These are phyloP conservation scores for Oryza coarctata DNA, from an alignment of 176 grass and related monocot species.

Conservation along the genomic window DNA sequence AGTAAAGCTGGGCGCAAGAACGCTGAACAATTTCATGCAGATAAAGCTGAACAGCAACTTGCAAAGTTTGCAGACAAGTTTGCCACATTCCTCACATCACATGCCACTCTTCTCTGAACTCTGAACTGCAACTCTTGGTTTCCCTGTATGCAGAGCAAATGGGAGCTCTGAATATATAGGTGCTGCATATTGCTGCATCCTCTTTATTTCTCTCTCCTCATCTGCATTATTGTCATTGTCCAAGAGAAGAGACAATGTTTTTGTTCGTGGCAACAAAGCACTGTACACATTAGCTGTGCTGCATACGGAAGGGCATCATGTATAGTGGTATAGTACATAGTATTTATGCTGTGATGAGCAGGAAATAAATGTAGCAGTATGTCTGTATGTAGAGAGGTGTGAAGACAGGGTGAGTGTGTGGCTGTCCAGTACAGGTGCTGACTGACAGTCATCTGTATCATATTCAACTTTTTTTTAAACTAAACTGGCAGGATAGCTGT, in stretches of 20 bases:
- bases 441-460: slow-evolving; percentile 11
- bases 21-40: not conserved
- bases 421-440: not conserved
- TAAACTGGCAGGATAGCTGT: too few relatives aligned
- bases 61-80: not conserved
- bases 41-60: not conserved
- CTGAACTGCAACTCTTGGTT: not conserved
- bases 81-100: not conserved
- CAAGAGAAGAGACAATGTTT: not conserved
- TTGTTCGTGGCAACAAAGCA: not conserved
- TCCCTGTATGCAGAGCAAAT: not conserved
- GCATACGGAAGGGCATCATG: not conserved
- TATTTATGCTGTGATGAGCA: not conserved
- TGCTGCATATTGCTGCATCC: not conserved
- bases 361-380: not conserved
- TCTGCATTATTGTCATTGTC: not conserved
- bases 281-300: not conserved
- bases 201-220: not conserved
- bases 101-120: not conserved
- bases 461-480: too few relatives aligned
- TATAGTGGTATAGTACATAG: not conserved
- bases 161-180: not conserved
- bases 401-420: not conserved
- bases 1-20: not conserved
- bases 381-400: not conserved